Evolutionary conservation across 2,329 filamentous ascomycete species (phyloP).

Genomic region (Trichoderma sp.): DNA sequence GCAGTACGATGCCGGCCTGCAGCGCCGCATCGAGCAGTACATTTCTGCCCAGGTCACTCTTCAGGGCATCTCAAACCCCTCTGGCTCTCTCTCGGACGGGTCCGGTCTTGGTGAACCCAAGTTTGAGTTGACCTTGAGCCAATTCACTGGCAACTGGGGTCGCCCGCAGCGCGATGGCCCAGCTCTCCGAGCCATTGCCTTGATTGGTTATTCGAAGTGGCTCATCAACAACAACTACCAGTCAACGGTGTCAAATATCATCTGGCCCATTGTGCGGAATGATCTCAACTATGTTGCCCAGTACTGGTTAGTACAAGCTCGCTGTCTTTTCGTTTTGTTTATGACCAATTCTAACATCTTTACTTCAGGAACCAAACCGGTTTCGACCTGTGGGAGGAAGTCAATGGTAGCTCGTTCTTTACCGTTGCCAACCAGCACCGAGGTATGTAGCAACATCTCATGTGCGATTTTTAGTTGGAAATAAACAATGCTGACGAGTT

Average conservation of each 20-base stretch:
- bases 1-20: constrained; percentile 56
- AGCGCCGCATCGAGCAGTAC: constrained; percentile 64
- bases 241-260: constrained; percentile 50
- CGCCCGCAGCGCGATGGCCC: constrained; percentile 79
- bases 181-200: constrained; percentile 69
- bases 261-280: constrained; percentile 75
- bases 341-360: neutral
- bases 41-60: constrained; percentile 64
- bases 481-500: neutral
- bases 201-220: constrained; percentile 72
- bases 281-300: constrained; percentile 73
- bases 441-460: constrained; percentile 38
- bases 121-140: constrained; percentile 61
- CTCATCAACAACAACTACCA: constrained; percentile 65
- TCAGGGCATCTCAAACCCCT: constrained; percentile 68
- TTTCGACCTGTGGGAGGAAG: constrained; percentile 84
- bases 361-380: constrained; percentile 51
- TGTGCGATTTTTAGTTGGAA: neutral
- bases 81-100: constrained; percentile 55
- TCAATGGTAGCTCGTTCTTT: constrained; percentile 75
- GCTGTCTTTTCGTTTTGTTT: neutral
- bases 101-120: constrained; percentile 69
- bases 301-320: constrained; percentile 53
- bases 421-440: constrained; percentile 69
- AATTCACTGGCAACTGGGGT: constrained; percentile 68